phyloP scores from a whole-genome alignment of 2,329 filamentous ascomycete species.

The Ramichloridium luteum region DNA sequence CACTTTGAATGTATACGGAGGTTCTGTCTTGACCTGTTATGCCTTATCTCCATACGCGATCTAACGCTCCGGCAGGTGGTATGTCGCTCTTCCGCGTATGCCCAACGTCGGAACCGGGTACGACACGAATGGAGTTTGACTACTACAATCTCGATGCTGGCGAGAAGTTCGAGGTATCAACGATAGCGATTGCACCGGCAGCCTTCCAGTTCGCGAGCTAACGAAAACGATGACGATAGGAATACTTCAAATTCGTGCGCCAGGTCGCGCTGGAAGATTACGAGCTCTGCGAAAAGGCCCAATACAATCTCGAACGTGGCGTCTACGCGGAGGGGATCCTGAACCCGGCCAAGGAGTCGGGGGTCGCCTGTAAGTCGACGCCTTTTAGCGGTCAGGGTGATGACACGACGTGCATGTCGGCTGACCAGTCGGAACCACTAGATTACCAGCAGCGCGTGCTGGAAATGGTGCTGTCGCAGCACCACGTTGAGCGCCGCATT shows the following conservation, averaged over 20 bases:
- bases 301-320: slow-evolving; percentile 41
- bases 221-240: slow-evolving; percentile 13
- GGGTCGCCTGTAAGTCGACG: too few relatives aligned
- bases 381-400: too few relatives aligned
- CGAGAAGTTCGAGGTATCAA: slow-evolving; percentile 44
- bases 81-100: slow-evolving; percentile 46
- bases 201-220: too few relatives aligned
- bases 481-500: too few relatives aligned
- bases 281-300: slow-evolving; percentile 45
- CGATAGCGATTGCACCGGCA: too few relatives aligned
- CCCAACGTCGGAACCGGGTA: slow-evolving; percentile 37
- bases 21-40: too few relatives aligned
- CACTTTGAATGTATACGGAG: slow-evolving; percentile 45
- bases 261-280: slow-evolving; percentile 45
- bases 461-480: too few relatives aligned
- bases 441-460: too few relatives aligned
- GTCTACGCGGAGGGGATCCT: slow-evolving; percentile 44
- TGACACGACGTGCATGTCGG: too few relatives aligned
- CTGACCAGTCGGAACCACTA: too few relatives aligned
- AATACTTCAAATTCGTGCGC: slow-evolving; percentile 45
- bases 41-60: too few relatives aligned
- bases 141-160: slow-evolving; percentile 42
- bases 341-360: slow-evolving; percentile 44
- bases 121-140: slow-evolving; percentile 47
- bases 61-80: too few relatives aligned